Base-by-base conservation (phyloP, 129 eudicot genomes). In the Saussurea involucrata region DNA sequence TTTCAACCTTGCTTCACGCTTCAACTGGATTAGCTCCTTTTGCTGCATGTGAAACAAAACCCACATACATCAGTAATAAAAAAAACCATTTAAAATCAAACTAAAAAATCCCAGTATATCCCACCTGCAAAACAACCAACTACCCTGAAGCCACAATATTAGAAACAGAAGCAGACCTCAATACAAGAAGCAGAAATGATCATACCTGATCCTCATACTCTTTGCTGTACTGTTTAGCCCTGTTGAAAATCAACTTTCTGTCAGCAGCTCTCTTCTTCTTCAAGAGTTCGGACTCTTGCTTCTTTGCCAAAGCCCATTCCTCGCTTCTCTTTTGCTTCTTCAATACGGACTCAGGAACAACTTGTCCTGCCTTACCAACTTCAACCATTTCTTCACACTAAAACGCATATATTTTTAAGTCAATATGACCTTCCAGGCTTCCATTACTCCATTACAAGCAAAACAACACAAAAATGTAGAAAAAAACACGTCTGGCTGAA, bases 291-390 rank as follows among this genome's bases (percentile, higher is more conserved):
- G 79, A 18, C 29, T 84, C 90, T 79, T 84, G 86, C 63, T 85
- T 83, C 77, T 87, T 92, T 2, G 80, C 87, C 76, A 87, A 75
- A 57, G 87, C 91, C 97, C 97, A 92, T 68, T 92, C 92, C 74
- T 89, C 97, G 63, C 63, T 84, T 83, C 96, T 87, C 74, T 92
- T 89, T 75, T 87, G 96, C 87, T 92, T 92, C 85, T 92, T 92
- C 88, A 89, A 64, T 12, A 89, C 84, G 0, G 93, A 92, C 80
- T 92, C 93, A 6, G 96, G 97, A 27, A 92, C 85, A 53, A 83
- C 68, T 18, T 46, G 68, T 12, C 87, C 88, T 57, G 69, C 82
- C 74, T 83, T 71, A 4, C 71, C 49, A 13, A 17, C 85, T 76
- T 86, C 93, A 81, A 79, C 88, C 93, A 89, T 89, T 65, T 79